Percentiles rank a stretch among this genome's conserved stretches.
These are phyloP conservation scores for Kondoa malvinella DNA, from an alignment of 768 basidiomycete species.

Conservation along the genomic window DNA sequence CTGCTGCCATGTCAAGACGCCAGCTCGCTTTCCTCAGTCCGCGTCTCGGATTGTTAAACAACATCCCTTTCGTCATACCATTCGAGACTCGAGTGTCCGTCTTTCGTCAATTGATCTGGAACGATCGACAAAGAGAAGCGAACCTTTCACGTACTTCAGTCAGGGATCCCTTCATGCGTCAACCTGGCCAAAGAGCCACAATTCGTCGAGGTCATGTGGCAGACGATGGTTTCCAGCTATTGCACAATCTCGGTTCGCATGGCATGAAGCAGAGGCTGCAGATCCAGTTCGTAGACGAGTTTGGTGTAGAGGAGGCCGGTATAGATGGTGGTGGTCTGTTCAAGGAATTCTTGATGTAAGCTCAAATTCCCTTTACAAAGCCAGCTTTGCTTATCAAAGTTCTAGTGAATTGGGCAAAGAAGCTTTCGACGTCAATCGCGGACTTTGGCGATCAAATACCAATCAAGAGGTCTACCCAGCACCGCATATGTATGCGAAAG, in stretches of 20 bases:
- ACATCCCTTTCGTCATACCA: slow-evolving; percentile 87
- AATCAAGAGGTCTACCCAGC: slow-evolving; percentile 92
- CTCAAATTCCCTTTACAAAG: background rate
- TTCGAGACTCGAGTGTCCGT: slow-evolving; percentile 80
- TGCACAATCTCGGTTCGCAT: slow-evolving; percentile 48
- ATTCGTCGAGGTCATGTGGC: slow-evolving; percentile 61
- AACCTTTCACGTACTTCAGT: background rate
- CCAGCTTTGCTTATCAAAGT: too few relatives aligned
- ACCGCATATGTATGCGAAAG: slow-evolving; percentile 76
- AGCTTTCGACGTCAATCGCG: slow-evolving; percentile 84
- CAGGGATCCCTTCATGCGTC: background rate
- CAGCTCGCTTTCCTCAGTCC: slow-evolving; percentile 62
- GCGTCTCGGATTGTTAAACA: slow-evolving; percentile 74
- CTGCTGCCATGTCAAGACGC: slow-evolving; percentile 41
- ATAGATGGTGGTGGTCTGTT: slow-evolving; percentile 96
- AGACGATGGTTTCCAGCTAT: slow-evolving; percentile 75
- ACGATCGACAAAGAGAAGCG: slow-evolving; percentile 36
- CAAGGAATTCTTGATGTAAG: slow-evolving; percentile 83
- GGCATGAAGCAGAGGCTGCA: slow-evolving; percentile 57
- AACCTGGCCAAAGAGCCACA: slow-evolving; percentile 35
- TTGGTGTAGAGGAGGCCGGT: slow-evolving; percentile 42
- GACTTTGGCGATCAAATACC: slow-evolving; percentile 76
- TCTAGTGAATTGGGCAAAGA: slow-evolving; percentile 60
- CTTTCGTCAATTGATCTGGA: slow-evolving; percentile 63
- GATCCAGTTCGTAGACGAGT: slow-evolving; percentile 78